Base-by-base conservation (phyloP, 805 yeast species). In the Metschnikowia reukaufii region DNA sequence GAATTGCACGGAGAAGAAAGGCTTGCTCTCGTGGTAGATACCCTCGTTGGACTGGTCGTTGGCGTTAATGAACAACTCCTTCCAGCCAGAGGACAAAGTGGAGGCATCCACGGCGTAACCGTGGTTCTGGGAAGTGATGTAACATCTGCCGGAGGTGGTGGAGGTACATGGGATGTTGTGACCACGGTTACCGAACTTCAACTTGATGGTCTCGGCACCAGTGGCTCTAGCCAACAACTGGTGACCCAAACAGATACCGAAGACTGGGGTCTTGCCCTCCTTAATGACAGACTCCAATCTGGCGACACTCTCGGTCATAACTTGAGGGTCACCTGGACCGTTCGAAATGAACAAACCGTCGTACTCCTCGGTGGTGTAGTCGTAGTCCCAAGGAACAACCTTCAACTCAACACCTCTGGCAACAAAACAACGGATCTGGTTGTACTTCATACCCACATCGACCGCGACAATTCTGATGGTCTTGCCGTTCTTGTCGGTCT, bases 261-360 rank as follows among this genome's bases (percentile, higher is more conserved):
- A 94, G 47, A 94, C 78, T 45, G 99, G 99, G 36, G 94, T 84
- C 67, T 81, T 83, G 42, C 81, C 86, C 31, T 79, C 77, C 36
- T 76, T 74, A 48, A 92, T 65, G 30, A 80, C 86, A 36, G 66
- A 67, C 33, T 76, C 57, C 61, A 94, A 72, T 57, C 78, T 82
- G 34, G 70, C 76, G 30, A 86, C 86, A 50, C 89, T 79, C 17
- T 76, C 79, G 37, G 81, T 67, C 82, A 94, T 78, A 48, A 87
- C 88, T 36, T 94, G 80, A 48, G 99, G 99, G 73, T 94, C 98
- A 81, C 99, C 99, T 23, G 99, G 99, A 75, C 99, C 99, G 70
- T 94, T 94, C 46, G 97, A 91, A 56, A 92, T 76, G 70, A 94
- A 94, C 60, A 94, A 77, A 76, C 99, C 99, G 67, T 94, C 99